Percentiles rank a stretch among this genome's conserved stretches.
Evolutionary conservation across 305 asterid species (phyloP).

Genomic region (Salvia sclarea): DNA sequence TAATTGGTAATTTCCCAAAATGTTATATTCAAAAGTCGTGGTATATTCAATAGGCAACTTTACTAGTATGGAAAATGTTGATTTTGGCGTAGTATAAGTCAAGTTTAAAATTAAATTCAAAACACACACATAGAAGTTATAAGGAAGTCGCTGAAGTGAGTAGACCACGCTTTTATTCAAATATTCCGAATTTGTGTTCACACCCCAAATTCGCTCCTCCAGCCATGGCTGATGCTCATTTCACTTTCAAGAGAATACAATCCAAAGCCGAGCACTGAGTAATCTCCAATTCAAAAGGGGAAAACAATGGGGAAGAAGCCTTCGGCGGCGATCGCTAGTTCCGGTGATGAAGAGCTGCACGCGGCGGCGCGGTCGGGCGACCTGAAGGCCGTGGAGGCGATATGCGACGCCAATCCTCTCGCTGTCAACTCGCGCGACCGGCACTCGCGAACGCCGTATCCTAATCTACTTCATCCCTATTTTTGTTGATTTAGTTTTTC

Average conservation of each 20-base stretch:
- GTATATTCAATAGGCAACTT: too few relatives aligned
- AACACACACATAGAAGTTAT: not conserved
- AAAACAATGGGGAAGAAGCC: slow-evolving; percentile 61
- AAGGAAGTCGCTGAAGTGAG: not conserved
- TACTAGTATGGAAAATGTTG: too few relatives aligned
- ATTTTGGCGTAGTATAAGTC: too few relatives aligned
- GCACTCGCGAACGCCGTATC: slow-evolving; percentile 98
- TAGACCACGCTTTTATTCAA: not conserved
- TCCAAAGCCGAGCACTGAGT: not conserved
- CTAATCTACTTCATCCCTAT: slow-evolving; percentile 18
- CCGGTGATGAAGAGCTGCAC: slow-evolving; percentile 60
- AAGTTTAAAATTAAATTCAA: too few relatives aligned
- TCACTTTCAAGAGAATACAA: not conserved
- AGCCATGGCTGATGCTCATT: slow-evolving; percentile 10
- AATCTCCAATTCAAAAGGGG: slow-evolving; percentile 2
- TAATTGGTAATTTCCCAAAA: too few relatives aligned
- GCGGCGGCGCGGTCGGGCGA: slow-evolving; percentile 87
- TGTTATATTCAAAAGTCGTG: too few relatives aligned
- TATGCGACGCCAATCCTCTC: slow-evolving; percentile 73
- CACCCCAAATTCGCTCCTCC: slow-evolving; percentile 1
- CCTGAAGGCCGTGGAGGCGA: slow-evolving; percentile 60
- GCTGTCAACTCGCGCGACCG: slow-evolving; percentile 80
- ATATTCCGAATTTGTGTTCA: not conserved
- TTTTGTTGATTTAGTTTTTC: not conserved
- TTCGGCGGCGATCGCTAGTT: slow-evolving; percentile 20